Evolutionary conservation across 176 grass and related monocot species (phyloP).

Genomic region (Puccinellia tenuiflora): DNA sequence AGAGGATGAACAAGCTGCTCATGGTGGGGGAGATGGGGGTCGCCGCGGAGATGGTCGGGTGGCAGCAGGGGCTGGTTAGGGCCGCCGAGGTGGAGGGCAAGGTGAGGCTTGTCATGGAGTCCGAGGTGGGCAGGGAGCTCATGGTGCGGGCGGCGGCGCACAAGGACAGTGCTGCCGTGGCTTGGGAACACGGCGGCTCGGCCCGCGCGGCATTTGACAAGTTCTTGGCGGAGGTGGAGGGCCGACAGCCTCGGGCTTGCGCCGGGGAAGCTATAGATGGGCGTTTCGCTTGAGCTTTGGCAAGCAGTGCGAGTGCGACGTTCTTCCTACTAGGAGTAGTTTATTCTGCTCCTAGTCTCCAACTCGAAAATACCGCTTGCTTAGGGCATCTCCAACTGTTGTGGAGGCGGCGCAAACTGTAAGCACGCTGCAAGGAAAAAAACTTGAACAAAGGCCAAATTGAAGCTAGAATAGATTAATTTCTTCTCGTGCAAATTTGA

Average conservation of each 20-base stretch:
- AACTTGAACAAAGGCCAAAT: no score
- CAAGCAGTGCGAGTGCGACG: neutral
- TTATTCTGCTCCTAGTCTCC: no score
- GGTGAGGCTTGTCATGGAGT: slow-evolving; percentile 5
- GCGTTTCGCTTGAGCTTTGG: no score
- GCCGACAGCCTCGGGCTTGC: neutral
- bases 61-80: neutral
- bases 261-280: neutral
- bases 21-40: slow-evolving; percentile 15
- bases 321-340: neutral
- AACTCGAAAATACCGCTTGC: no score
- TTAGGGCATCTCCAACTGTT: no score
- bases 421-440: no score
- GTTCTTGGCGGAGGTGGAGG: neutral
- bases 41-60: slow-evolving; percentile 10
- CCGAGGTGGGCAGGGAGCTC: neutral
- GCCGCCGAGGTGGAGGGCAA: slow-evolving; percentile 19
- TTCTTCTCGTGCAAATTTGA: no score
- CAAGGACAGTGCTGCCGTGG: neutral
- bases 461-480: no score
- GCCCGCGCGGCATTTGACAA: neutral
- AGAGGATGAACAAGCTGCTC: slow-evolving; percentile 37
- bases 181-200: neutral
- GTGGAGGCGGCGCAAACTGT: no score
- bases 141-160: neutral